phyloP scores from a whole-genome alignment of 1,284 basidiomycete genomes.

The Golubevia pallescens region DNA sequence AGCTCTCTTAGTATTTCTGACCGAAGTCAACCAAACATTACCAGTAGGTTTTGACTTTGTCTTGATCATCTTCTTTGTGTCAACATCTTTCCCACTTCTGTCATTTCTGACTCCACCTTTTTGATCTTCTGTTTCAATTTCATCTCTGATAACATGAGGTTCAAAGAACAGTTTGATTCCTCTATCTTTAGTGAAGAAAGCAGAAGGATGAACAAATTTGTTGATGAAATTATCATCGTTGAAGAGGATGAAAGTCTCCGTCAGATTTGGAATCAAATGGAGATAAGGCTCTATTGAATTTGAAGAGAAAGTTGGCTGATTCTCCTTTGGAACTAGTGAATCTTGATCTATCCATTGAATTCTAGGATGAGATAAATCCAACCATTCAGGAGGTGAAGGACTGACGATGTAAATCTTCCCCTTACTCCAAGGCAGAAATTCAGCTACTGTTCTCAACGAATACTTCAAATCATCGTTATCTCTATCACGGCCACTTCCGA shows the following conservation, averaged over 20 bases:
- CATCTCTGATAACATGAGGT: not conserved
- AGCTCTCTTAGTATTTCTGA: slow-evolving; percentile 2
- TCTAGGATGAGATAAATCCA: slow-evolving; percentile 6
- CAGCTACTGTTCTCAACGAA: slow-evolving; percentile 1
- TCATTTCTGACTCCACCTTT: no score
- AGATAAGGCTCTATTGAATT: slow-evolving; percentile 10
- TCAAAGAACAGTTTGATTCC: slow-evolving; percentile 10
- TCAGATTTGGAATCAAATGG: slow-evolving; percentile 5
- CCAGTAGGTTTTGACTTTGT: slow-evolving; percentile 3
- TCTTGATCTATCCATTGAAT: slow-evolving; percentile 9
- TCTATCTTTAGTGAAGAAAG: slow-evolving; percentile 8
- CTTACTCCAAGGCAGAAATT: slow-evolving; percentile 9
- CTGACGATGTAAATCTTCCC: slow-evolving; percentile 8
- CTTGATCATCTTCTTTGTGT: not conserved
- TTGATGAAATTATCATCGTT: slow-evolving; percentile 12
- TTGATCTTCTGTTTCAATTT: no score
- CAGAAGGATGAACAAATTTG: slow-evolving; percentile 4
- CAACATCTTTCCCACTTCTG: no score
- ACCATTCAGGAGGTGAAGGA: slow-evolving; percentile 7
- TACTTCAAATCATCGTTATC: slow-evolving; percentile 13
- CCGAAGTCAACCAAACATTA: slow-evolving; percentile 2
- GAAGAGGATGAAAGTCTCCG: slow-evolving; percentile 8
- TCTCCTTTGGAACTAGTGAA: slow-evolving; percentile 2
- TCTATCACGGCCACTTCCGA: slow-evolving; percentile 9
- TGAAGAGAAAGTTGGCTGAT: slow-evolving; percentile 8